Percentiles rank a stretch among this genome's conserved stretches.
Conservation (phyloP, 805 yeast genomes). For the Barnettozyma salicaria region DNA sequence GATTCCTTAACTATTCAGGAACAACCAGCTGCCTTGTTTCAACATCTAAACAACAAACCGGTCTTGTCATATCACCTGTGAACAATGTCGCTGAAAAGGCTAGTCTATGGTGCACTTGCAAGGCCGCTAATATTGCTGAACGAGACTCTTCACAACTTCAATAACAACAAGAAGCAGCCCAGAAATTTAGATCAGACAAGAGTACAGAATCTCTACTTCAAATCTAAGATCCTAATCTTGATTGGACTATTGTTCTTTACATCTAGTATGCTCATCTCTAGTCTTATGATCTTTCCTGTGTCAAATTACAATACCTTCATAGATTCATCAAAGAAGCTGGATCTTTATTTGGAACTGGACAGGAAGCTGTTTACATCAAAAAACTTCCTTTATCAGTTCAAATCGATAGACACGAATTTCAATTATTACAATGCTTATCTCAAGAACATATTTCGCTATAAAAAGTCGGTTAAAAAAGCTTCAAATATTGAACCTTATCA, state of each 20-base stretch:
- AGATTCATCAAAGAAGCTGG: slow-evolving; percentile 16
- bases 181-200: slow-evolving; percentile 1
- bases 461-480: too few species aligned
- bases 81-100: too few species aligned
- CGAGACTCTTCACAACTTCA: background rate
- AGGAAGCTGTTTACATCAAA: slow-evolving; percentile 19
- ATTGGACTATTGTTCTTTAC: slow-evolving; percentile 19
- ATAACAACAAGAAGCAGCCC: background rate
- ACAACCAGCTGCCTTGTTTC: too few species aligned
- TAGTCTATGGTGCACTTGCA: too few species aligned
- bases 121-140: background rate
- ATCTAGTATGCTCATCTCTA: slow-evolving; percentile 18
- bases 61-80: too few species aligned
- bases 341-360: slow-evolving; percentile 17
- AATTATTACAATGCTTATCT: slow-evolving; percentile 6
- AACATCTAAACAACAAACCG: too few species aligned
- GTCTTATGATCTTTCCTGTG: slow-evolving; percentile 16
- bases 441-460: background rate
- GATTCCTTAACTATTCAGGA: too few species aligned
- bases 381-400: slow-evolving; percentile 19
- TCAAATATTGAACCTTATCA: too few species aligned
- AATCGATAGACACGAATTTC: slow-evolving; percentile 6
- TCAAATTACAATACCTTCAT: slow-evolving; percentile 20
- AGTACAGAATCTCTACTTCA: slow-evolving; percentile 17
- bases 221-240: slow-evolving; percentile 20